These are phyloP conservation scores for Neopestalotiopsis rosae DNA, from an alignment of 2,329 filamentous ascomycete species.

Conservation along the genomic window DNA sequence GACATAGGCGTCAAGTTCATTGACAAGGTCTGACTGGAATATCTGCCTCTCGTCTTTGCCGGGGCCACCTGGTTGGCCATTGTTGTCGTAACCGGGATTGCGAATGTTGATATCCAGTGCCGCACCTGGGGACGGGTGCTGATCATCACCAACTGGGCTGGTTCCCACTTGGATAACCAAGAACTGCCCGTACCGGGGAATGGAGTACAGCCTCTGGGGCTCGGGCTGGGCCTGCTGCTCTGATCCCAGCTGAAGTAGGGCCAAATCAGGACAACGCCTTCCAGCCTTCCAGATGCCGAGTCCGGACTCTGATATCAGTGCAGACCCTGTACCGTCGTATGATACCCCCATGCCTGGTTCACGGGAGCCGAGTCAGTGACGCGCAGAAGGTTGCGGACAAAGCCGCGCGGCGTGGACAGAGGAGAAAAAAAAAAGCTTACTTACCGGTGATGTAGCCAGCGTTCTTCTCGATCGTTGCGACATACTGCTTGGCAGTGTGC, in stretches of 20 bases:
- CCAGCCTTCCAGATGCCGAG: slow-evolving; percentile 44
- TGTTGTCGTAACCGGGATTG: background rate
- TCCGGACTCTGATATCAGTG: slow-evolving; percentile 38
- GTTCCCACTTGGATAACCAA: slow-evolving; percentile 30
- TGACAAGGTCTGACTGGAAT: slow-evolving; percentile 39
- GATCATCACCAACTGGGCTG: background rate
- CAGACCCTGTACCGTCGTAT: slow-evolving; percentile 41
- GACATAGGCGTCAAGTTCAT: slow-evolving; percentile 30
- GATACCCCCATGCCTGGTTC: slow-evolving; percentile 46
- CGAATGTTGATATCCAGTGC: slow-evolving; percentile 12
- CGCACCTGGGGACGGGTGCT: slow-evolving; percentile 16
- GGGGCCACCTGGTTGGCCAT: background rate
- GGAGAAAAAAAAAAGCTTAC: slow-evolving; percentile 28
- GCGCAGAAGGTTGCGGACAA: background rate
- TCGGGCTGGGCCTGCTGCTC: background rate
- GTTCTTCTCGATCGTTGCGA: slow-evolving; percentile 52
- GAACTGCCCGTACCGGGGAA: slow-evolving; percentile 38
- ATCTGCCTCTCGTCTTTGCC: background rate
- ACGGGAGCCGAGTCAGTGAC: slow-evolving; percentile 1
- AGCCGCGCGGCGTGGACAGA: background rate
- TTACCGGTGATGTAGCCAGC: slow-evolving; percentile 51
- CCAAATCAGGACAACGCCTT: slow-evolving; percentile 43
- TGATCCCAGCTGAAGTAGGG: slow-evolving; percentile 23
- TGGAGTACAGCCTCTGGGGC: slow-evolving; percentile 37
- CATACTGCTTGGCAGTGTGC: slow-evolving; percentile 49